Evolutionary conservation across 148 eudicot genomes (phyloP).

Genomic region (Silene latifolia): DNA sequence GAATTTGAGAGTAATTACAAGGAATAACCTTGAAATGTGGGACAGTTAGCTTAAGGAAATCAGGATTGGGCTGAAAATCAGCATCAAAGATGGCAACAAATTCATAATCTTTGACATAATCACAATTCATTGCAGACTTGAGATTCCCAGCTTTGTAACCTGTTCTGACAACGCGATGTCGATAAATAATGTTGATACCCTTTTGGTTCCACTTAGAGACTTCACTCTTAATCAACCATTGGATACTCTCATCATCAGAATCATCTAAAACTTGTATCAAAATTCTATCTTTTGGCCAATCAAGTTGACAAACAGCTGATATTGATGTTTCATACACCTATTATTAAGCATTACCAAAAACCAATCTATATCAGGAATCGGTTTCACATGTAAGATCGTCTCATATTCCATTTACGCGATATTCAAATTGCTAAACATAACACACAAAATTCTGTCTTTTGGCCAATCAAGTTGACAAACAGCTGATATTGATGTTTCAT

Average conservation of each 20-base stretch:
- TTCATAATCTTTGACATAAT: slow-evolving; percentile 68
- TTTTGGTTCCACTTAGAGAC: slow-evolving; percentile 56
- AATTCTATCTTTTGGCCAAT: slow-evolving; percentile 63
- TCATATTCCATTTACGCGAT: too few relatives aligned
- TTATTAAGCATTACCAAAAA: not conserved
- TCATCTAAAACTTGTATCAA: slow-evolving; percentile 68
- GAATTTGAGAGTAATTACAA: not conserved
- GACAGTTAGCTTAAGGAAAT: slow-evolving; percentile 57
- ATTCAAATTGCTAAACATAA: too few relatives aligned
- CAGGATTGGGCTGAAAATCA: slow-evolving; percentile 70
- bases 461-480: slow-evolving; percentile 77
- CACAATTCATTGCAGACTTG: slow-evolving; percentile 72
- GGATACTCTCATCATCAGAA: slow-evolving; percentile 57
- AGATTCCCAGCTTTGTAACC: slow-evolving; percentile 83
- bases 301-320: slow-evolving; percentile 61
- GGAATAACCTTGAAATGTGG: slow-evolving; percentile 62
- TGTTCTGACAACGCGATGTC: slow-evolving; percentile 59
- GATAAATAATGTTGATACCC: slow-evolving; percentile 57
- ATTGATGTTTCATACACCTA: slow-evolving; percentile 78
- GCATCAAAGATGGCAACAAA: slow-evolving; percentile 81
- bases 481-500: slow-evolving; percentile 67
- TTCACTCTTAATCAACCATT: slow-evolving; percentile 56
- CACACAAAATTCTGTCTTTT: slow-evolving; percentile 43
- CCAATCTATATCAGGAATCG: too few relatives aligned
- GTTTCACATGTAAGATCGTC: too few relatives aligned